phyloP scores from a whole-genome alignment of 495 filamentous ascomycete genomes.

The Talaromyces thailandensis region DNA sequence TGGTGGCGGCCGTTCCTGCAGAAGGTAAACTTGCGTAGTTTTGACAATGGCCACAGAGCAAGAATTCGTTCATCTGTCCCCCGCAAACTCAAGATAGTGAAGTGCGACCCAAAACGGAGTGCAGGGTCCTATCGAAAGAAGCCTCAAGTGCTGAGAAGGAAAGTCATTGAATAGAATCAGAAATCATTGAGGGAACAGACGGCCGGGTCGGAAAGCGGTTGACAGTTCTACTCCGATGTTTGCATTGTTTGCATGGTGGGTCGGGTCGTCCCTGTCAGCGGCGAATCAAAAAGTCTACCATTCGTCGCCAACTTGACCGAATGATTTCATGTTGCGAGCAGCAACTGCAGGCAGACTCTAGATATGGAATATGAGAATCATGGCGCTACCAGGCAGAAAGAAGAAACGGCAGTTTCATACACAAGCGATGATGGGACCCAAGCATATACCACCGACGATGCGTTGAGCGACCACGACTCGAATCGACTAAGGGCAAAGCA shows the following conservation, averaged over 20 bases:
- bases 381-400: not conserved
- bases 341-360: not conserved
- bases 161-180: too few relatives aligned
- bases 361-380: not conserved
- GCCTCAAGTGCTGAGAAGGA: not conserved
- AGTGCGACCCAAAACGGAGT: too few relatives aligned
- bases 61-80: too few relatives aligned
- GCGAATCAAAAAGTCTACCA: not conserved
- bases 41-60: too few relatives aligned
- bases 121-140: too few relatives aligned
- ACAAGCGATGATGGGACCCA: not conserved
- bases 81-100: too few relatives aligned
- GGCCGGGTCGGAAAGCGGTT: too few relatives aligned
- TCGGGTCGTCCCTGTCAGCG: not conserved
- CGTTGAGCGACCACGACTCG: not conserved
- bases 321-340: too few relatives aligned
- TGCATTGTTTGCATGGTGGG: not conserved
- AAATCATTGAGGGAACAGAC: too few relatives aligned
- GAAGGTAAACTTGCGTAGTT: too few relatives aligned
- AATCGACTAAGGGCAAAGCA: not conserved
- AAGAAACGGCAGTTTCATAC: not conserved
- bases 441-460: not conserved
- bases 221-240: not conserved
- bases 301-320: not conserved
- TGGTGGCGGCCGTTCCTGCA: too few relatives aligned